phyloP scores from a whole-genome alignment of 1,284 basidiomycete species.

The Marasmius oreades region DNA sequence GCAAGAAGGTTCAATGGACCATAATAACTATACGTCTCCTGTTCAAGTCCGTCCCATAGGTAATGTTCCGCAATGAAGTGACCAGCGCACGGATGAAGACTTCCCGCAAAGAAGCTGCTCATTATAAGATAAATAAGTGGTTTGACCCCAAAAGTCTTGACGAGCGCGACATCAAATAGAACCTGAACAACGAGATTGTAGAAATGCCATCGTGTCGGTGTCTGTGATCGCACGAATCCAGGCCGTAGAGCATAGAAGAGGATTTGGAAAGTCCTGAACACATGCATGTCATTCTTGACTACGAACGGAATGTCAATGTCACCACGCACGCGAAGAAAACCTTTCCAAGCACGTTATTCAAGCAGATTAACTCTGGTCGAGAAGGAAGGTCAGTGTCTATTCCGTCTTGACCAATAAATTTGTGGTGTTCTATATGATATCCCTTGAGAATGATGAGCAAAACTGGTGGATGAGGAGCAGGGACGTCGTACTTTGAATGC shows the following conservation, averaged over 20 bases:
- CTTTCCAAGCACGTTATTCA: constrained; percentile 97
- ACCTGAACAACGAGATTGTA: constrained; percentile 76
- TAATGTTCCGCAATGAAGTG: constrained; percentile 99
- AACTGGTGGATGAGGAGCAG: neutral
- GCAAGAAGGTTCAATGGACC: constrained; percentile 87
- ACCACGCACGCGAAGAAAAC: constrained; percentile 88
- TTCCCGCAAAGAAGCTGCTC: constrained; percentile 93
- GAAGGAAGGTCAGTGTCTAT: constrained; percentile 96
- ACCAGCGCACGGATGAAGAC: constrained; percentile 91
- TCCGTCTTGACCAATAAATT: constrained; percentile 93
- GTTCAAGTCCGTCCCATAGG: constrained; percentile 83
- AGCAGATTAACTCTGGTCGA: constrained; percentile 74
- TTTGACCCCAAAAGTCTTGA: constrained; percentile 56
- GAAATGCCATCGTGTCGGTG: constrained; percentile 80
- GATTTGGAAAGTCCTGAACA: constrained; percentile 88
- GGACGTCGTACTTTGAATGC: constrained; percentile 79
- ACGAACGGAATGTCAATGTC: neutral
- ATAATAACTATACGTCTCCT: constrained; percentile 98
- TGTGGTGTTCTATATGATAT: constrained; percentile 95
- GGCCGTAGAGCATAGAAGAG: constrained; percentile 97
- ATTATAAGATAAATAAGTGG: constrained; percentile 83
- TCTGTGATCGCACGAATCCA: constrained; percentile 88
- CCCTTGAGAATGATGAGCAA: constrained; percentile 37
- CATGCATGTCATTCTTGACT: neutral
- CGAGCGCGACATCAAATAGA: constrained; percentile 68